Base-by-base conservation (phyloP, 1,284 basidiomycete species). In the Trichosporon inkin region DNA sequence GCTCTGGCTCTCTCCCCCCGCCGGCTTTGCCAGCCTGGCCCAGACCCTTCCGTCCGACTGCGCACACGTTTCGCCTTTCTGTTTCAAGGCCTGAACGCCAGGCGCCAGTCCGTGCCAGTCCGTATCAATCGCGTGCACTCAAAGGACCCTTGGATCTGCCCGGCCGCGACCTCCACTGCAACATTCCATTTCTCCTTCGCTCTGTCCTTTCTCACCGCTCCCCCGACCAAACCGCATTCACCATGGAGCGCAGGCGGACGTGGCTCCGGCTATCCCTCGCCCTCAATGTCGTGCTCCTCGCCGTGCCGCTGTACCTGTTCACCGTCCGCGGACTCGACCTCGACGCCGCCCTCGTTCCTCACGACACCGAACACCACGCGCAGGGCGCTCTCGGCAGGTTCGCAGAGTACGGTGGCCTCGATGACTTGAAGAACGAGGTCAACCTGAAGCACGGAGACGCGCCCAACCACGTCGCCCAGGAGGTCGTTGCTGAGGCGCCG, bases 241-340 rank as follows among this genome's bases (percentile, higher is more conserved):
- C 2, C n/a, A 58, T 58, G 56, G 56, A 58, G 36, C 58, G 58
- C 36, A 49, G 44, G 24, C 53, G 58, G 22, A 34, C 36, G 2
- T 13, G 24, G 24, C 41, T 55, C n/a, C 58, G 58, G 35, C 53
- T 59, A n/a, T 59, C 58, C n/a, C 22, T 59, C 24, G 7, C 35
- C 34, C 41, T 59, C 53, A 59, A 59, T 19, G 53, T 55, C 58
- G 28, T 59, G 36, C 58, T 59, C 44, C 41, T 59, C 36, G 28
- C 28, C 14, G 22, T 22, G 3, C 44, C 58, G 10, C 22, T 59
- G n/a, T 55, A 53, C 39, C 44, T 49, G 22, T 49, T 49, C 44
- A 49, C 44, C 44, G 28, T 49, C 22, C 44, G 44, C 28, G 44
- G 44, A 0, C 44, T 49, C 44, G 44, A 49, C 44, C 22, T 49